Percentiles rank a stretch among this genome's conserved stretches.
Conservation (phyloP, 176 grass and related monocot genomes). For the Lolium multiflorum region DNA sequence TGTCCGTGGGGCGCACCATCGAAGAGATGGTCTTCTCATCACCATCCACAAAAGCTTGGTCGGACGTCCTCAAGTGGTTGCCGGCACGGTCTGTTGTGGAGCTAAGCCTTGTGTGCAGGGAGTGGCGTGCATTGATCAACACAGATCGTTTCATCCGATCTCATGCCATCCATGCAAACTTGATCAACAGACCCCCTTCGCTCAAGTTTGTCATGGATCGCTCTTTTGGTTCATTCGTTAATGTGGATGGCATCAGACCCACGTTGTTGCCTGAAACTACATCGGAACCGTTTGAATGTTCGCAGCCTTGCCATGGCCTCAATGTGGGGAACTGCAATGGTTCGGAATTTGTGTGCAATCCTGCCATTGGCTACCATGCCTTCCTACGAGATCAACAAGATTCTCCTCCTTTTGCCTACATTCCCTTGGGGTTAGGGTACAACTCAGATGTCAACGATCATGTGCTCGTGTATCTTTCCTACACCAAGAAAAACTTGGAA, state of each 20-base stretch:
- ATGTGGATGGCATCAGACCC: not conserved
- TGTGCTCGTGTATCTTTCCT: not conserved
- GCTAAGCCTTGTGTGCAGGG: not conserved
- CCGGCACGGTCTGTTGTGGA: not conserved
- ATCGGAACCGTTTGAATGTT: not conserved
- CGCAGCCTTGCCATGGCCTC: not conserved
- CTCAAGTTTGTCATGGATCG: not conserved
- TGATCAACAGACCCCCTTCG: not conserved
- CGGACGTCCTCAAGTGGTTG: slow-evolving; percentile 10
- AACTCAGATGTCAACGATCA: not conserved
- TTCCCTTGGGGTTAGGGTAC: not conserved
- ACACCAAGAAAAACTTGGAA: not conserved
- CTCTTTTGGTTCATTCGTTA: not conserved
- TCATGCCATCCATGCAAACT: not conserved
- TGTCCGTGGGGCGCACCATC: not conserved
- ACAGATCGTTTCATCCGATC: not conserved
- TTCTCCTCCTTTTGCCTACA: not conserved
- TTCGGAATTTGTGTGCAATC: not conserved
- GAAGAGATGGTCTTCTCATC: slow-evolving; percentile 2
- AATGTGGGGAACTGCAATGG: not conserved
- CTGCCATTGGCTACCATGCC: not conserved
- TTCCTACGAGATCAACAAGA: not conserved
- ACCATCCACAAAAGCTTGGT: not conserved
- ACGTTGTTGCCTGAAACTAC: not conserved
- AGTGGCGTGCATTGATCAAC: not conserved